Conservation (phyloP, 2,329 filamentous ascomycete species). For the Pseudopyricularia javanii region DNA sequence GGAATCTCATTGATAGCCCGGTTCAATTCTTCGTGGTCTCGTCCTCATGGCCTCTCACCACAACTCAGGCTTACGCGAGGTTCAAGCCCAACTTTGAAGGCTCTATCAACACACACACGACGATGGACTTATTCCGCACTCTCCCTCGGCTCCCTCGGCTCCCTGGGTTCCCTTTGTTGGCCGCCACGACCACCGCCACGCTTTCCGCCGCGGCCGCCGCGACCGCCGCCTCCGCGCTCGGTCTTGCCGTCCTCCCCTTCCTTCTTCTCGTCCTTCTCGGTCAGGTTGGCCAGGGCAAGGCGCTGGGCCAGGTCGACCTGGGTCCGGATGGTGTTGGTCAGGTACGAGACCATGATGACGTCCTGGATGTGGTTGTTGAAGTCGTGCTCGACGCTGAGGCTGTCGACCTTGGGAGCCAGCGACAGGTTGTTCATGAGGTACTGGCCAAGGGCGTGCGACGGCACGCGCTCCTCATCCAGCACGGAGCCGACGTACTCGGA, state of each 20-base stretch:
- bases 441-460: slow-evolving; percentile 85
- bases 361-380: slow-evolving; percentile 99
- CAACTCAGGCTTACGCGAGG: not conserved
- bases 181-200: slow-evolving; percentile 31
- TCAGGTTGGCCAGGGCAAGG: slow-evolving; percentile 65
- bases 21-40: not conserved
- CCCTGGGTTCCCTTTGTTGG: slow-evolving; percentile 30
- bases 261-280: slow-evolving; percentile 31
- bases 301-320: slow-evolving; percentile 97
- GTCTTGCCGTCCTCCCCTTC: slow-evolving; percentile 26
- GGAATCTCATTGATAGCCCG: not conserved
- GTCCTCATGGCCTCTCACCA: not conserved
- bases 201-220: slow-evolving; percentile 20
- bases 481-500: slow-evolving; percentile 88
- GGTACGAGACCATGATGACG: slow-evolving; percentile 93
- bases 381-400: slow-evolving; percentile 82
- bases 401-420: slow-evolving; percentile 87
- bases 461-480: slow-evolving; percentile 82
- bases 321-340: slow-evolving; percentile 96
- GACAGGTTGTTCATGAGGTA: slow-evolving; percentile 90
- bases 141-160: slow-evolving; percentile 27
- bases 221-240: slow-evolving; percentile 30
- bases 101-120: not conserved
- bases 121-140: slow-evolving; percentile 7
- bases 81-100: not conserved